These are phyloP conservation scores for Novymonas esmeraldas DNA, from an alignment of 208 protist genomes.

Conservation along the genomic window DNA sequence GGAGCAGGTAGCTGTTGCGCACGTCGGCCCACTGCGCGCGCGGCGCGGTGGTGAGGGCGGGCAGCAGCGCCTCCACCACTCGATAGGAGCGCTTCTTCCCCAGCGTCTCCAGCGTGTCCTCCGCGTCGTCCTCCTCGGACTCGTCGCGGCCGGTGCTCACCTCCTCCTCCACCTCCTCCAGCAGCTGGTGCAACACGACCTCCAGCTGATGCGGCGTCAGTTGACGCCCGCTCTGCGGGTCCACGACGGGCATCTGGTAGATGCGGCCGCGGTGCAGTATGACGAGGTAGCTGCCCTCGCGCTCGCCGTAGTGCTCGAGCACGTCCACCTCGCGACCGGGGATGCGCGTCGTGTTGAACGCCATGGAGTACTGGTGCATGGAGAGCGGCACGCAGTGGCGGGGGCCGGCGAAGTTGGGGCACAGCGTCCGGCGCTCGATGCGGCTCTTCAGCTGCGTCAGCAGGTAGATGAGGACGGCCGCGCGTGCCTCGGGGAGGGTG, in stretches of 20 bases:
- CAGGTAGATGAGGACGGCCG: conserved; percentile 64
- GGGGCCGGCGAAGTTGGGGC: conserved; percentile 53
- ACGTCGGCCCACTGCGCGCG: conserved; percentile 79
- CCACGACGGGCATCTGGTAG: conserved; percentile 59
- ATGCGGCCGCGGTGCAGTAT: conserved; percentile 75
- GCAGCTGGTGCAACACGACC: conserved; percentile 44
- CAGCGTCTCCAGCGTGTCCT: conserved; percentile 43
- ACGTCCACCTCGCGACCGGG: conserved; percentile 82
- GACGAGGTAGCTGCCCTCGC: conserved; percentile 67
- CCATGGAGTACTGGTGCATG: conserved; percentile 85
- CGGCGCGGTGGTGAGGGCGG: conserved; percentile 66
- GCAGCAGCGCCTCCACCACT: conserved; percentile 57
- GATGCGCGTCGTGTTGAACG: conserved; percentile 86
- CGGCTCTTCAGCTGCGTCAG: conserved; percentile 64
- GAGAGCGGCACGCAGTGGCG: conserved; percentile 69
- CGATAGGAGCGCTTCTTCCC: conserved; percentile 52
- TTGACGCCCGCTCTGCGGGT: conserved; percentile 47
- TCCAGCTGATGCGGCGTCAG: conserved; percentile 70
- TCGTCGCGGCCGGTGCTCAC: conserved; percentile 54
- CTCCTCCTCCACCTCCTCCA: conserved; percentile 48
- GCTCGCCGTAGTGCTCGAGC: conserved; percentile 49
- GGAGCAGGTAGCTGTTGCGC: conserved; percentile 61
- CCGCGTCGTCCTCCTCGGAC: conserved; percentile 57
- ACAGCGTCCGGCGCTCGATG: conserved; percentile 67
- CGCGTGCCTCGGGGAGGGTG: conserved; percentile 52